These are phyloP conservation scores for Dendrostoma leiphaemia DNA, from an alignment of 2,329 filamentous ascomycete genomes.

Conservation along the genomic window DNA sequence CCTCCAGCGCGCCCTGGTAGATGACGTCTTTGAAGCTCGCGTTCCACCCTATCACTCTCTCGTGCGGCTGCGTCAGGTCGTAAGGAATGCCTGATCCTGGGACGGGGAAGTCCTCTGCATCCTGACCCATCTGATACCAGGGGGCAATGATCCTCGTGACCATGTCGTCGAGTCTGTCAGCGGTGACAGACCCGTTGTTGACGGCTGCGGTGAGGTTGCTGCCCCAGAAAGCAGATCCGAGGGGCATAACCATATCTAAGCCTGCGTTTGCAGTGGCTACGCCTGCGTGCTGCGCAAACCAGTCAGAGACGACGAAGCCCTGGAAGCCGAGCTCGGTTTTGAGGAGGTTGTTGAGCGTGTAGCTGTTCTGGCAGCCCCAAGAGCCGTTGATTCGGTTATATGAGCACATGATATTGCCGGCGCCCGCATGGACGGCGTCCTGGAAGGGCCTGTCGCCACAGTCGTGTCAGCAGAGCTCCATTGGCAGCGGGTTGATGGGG, in stretches of 20 bases:
- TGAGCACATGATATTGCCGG: conserved; percentile 55
- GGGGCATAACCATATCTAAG: conserved; percentile 71
- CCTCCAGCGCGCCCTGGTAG: conserved; percentile 56
- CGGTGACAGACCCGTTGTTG: conserved; percentile 56
- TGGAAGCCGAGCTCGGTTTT: conserved; percentile 57
- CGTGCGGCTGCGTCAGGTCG: conserved; percentile 48
- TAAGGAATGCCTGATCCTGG: conserved; percentile 53
- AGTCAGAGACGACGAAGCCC: conserved; percentile 64
- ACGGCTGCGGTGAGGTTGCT: conserved; percentile 58
- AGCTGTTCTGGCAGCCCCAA: conserved; percentile 67
- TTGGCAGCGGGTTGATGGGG: not conserved
- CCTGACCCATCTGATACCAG: conserved; percentile 57
- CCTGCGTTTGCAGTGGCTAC: conserved; percentile 62
- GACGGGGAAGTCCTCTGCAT: conserved; percentile 38
- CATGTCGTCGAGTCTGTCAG: conserved; percentile 59
- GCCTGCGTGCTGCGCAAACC: conserved; percentile 64
- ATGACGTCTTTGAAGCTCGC: conserved; percentile 38
- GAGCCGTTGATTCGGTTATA: conserved; percentile 70
- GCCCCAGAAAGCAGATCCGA: conserved; percentile 38
- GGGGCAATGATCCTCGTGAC: conserved; percentile 41
- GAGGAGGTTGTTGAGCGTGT: conserved; percentile 61
- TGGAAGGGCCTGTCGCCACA: conserved; percentile 23
- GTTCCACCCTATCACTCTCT: conserved; percentile 53
- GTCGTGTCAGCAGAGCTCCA: not conserved
- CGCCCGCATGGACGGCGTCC: conserved; percentile 62